phyloP scores from a whole-genome alignment of 2,329 filamentous ascomycete species.

The Lachnellula arida region DNA sequence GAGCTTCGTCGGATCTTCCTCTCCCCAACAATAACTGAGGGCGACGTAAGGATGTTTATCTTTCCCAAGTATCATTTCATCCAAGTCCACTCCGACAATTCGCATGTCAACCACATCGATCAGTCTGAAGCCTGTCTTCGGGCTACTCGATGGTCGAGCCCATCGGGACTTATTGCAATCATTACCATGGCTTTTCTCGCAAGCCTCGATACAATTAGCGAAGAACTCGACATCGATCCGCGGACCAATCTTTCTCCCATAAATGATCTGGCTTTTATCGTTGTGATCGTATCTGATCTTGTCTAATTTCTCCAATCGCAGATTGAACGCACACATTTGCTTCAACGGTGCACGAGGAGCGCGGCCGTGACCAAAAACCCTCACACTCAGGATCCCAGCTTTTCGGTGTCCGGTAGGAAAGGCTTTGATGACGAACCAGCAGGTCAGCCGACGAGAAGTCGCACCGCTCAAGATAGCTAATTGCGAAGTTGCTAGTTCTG shows the following conservation, averaged over 20 bases:
- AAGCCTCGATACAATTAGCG: not conserved
- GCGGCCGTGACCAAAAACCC: not conserved
- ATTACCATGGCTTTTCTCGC: not conserved
- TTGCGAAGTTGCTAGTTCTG: not conserved
- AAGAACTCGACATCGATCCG: conserved; percentile 1
- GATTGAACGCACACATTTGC: not conserved
- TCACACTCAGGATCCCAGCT: not conserved
- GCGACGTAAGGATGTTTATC: not conserved
- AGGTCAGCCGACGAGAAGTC: not conserved
- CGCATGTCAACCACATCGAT: not conserved
- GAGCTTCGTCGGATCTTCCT: not conserved
- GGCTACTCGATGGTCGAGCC: not conserved
- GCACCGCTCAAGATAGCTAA: not conserved
- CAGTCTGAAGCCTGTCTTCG: not conserved
- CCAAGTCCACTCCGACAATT: not conserved
- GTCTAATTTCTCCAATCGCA: not conserved
- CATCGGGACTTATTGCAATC: not conserved
- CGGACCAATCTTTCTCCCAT: not conserved
- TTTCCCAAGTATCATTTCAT: not conserved
- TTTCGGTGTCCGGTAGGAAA: not conserved
- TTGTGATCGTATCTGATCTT: not conserved
- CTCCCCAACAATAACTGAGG: not conserved
- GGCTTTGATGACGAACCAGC: not conserved
- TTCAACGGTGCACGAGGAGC: not conserved
- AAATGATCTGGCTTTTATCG: not conserved